Conservation (phyloP, 495 filamentous ascomycete genomes). For the Neurospora sp. region DNA sequence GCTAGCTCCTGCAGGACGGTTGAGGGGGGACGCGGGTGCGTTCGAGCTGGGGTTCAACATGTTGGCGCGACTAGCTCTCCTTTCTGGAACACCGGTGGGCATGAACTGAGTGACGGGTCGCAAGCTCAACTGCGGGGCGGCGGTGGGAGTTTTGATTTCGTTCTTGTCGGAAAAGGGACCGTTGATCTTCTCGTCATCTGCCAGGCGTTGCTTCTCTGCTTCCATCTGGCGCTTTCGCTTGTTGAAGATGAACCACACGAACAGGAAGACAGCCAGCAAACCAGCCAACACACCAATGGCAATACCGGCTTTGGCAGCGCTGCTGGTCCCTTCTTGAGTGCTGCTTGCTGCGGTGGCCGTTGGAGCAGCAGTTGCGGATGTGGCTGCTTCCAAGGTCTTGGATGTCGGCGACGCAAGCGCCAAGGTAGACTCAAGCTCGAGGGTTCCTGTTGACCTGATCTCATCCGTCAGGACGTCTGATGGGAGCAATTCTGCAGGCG, state of each 20-base stretch:
- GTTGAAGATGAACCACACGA: conserved; percentile 60
- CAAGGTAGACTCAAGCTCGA: background rate
- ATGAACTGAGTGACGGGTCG: conserved; percentile 83
- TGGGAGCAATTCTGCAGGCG: background rate
- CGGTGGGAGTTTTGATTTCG: conserved; percentile 24
- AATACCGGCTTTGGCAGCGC: conserved; percentile 72
- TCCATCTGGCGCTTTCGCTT: conserved; percentile 43
- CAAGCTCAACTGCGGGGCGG: conserved; percentile 68
- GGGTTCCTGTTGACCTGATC: background rate
- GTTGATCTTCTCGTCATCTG: conserved; percentile 49
- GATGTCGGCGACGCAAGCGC: conserved; percentile 13
- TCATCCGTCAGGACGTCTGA: background rate
- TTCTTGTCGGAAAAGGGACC: conserved; percentile 34
- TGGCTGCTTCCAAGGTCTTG: conserved; percentile 4
- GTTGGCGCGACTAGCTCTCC: conserved; percentile 39
- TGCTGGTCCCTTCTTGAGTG: conserved; percentile 33
- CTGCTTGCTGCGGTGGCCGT: conserved; percentile 17
- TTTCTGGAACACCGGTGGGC: conserved; percentile 47
- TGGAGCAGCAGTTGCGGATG: conserved; percentile 1
- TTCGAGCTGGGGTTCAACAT: conserved; percentile 30
- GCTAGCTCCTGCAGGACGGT: conserved; percentile 23
- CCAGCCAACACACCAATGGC: conserved; percentile 67
- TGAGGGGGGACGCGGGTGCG: conserved; percentile 20
- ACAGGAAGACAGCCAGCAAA: conserved; percentile 46
- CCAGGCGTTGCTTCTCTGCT: conserved; percentile 35